Evolutionary conservation across 2,329 filamentous ascomycete species (phyloP), one percentile per base, ranked within the genome.

Genomic region (Trichoderma atroviride): DNA sequence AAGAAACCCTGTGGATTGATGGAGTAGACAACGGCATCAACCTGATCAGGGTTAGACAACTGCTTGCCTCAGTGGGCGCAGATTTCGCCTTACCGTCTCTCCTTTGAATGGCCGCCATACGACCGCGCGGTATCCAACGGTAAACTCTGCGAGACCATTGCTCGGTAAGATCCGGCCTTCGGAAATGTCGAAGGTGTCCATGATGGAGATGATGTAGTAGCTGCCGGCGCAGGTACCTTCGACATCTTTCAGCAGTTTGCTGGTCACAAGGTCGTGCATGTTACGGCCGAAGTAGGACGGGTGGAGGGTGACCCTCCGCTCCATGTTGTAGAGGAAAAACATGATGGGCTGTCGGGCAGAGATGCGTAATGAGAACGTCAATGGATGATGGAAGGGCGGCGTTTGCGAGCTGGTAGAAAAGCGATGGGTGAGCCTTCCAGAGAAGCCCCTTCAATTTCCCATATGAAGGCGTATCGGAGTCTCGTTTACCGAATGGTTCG

Each of bases 321-420:
- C 94, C 81, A 98, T 91, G 79, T 97, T 95, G 82, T 97, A 93
- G 73, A 99, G 92, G 85, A 99, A 99, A 82, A 98, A 99, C 96
- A 99, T 99, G 75, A 72, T 83, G 81, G 72, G 66, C 67, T 43
- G 71, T 66, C 33, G 14, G 62, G 22, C 35, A 53, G 71, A 63
- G 31, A 70, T 69, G 11, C 43, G 71, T 40, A 40, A 24, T 22
- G 35, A 13, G 33, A 35, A 29, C 40, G 60, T 37, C 53, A 27
- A n/a, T 35, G 56, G 56, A 14, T 60, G 50, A 35, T 11, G 19
- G 56, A 29, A 27, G 33, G 59, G 24, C 4, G 37, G 53, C 33
- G 33, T 19, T n/a, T 31, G 37, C 33, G 40, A 53, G 40, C 47
- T 68, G 57, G n/a, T 16, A 37, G 14, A 13, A 53, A 13, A 53